A percentile compares a stretch with the other conserved stretches of the same genome.
phyloP scores from a whole-genome alignment of 345 rosid species.

The Boechera stricta region DNA sequence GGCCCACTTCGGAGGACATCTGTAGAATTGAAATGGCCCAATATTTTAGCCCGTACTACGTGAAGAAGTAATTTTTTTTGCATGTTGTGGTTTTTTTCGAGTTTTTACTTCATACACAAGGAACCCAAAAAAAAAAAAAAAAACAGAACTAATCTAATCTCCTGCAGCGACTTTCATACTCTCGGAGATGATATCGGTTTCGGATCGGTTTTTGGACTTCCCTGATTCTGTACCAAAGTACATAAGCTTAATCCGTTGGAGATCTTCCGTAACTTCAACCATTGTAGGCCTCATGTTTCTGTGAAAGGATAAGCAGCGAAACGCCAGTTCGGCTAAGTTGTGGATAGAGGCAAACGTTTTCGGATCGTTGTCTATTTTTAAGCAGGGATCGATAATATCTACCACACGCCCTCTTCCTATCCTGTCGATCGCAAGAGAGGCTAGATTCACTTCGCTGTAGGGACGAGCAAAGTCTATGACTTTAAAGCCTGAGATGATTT shows the following conservation, averaged over 20 bases:
- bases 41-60: not conserved
- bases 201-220: not conserved
- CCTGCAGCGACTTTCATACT: not conserved
- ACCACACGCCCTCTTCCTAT: slow-evolving; percentile 57
- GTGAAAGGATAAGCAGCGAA: slow-evolving; percentile 71
- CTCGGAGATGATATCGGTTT: slow-evolving; percentile 6
- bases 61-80: not conserved
- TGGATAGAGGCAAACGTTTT: slow-evolving; percentile 55
- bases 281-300: slow-evolving; percentile 74
- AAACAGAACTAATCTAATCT: not conserved
- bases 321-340: slow-evolving; percentile 71
- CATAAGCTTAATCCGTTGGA: slow-evolving; percentile 52
- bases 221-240: slow-evolving; percentile 19
- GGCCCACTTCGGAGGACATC: slow-evolving; percentile 1
- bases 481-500: slow-evolving; percentile 66
- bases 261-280: slow-evolving; percentile 62
- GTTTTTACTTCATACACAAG: slow-evolving; percentile 28
- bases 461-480: slow-evolving; percentile 69
- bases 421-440: slow-evolving; percentile 61
- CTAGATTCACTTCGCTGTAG: slow-evolving; percentile 64
- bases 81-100: not conserved
- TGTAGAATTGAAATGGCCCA: not conserved
- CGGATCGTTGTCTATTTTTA: slow-evolving; percentile 48
- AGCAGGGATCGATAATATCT: slow-evolving; percentile 65
- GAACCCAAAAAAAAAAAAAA: not conserved